phyloP scores from a whole-genome alignment of 306 rosid genomes.

The Malus domestica region DNA sequence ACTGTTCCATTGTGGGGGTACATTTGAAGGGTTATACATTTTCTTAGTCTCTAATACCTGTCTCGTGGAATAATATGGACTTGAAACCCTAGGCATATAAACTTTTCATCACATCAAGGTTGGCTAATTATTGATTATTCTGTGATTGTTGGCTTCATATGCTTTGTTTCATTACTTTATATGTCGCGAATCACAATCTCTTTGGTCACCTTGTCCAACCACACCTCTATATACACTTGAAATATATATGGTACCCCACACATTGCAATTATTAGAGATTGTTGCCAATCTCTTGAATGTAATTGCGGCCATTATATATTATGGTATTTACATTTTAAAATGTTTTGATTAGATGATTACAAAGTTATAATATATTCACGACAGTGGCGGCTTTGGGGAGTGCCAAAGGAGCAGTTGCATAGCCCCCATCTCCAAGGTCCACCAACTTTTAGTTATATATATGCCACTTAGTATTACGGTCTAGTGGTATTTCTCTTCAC shows the following conservation, averaged over 20 bases:
- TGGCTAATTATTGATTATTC: background rate
- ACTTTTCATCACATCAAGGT: background rate
- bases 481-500: too few relatives aligned
- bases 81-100: background rate
- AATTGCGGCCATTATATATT: background rate
- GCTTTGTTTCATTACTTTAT: background rate
- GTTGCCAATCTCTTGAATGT: background rate
- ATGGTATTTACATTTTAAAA: background rate
- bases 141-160: background rate
- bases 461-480: too few relatives aligned
- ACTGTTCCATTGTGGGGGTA: background rate
- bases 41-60: background rate
- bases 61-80: background rate
- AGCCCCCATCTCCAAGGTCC: too few relatives aligned
- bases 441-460: too few relatives aligned
- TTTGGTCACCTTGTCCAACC: background rate
- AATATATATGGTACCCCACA: background rate
- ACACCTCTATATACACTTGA: background rate
- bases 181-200: background rate
- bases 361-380: too few relatives aligned
- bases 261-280: constrained; percentile 2
- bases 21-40: too few relatives aligned
- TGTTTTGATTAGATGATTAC: background rate
- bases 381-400: too few relatives aligned
- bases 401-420: too few relatives aligned